Base-by-base conservation (phyloP, 352 stramenopile species). In the Pythium myriotylum region DNA sequence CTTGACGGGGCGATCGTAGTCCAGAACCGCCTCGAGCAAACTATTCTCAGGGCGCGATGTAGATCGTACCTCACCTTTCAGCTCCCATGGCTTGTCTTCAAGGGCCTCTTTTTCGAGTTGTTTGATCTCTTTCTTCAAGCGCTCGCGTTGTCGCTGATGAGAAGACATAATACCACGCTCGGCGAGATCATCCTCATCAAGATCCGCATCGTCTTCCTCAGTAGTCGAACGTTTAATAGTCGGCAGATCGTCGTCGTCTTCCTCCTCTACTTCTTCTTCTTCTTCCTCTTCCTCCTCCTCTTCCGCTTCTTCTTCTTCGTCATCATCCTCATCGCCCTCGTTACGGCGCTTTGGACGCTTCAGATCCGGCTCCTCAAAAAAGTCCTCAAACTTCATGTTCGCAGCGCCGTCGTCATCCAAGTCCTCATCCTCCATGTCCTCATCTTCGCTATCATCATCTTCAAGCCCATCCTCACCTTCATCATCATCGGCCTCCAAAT, bases 1-100 rank as follows among this genome's bases (percentile, higher is more conserved):
- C 62, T 98, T 98, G 53, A 89, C 86, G 17, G 92, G 90, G 29
- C 92, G 79, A 61, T 98, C 90, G 65, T 98, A 98, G 71, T 98
- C 92, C 41, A 97, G 89, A 37, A 96, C 92, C 0, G 85, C 87
- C 63, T 98, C 91, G 19, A 98, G 69, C 61, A 98, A 83, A 79
- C 90, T 97, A 72, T 98, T 97, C 51, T 96, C 83, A 9, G 92
- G 91, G 69, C 92, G 89, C 29, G 85, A 82, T 13, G 76, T 83
- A 0, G 84, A 92, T 46, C 81, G 88, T 24, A 95, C 84, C 72
- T 98, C 94, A 62, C 94, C 94, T 61, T 92, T 96, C 70, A 98
- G 85, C 71, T 88, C 67, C 94, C 94, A 98, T 27, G 91, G 91
- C 68, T 98, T 98, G 56, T 98, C 92, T 4, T 84, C 76, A n/a